These are phyloP conservation scores for Quercus parvula DNA, from an alignment of 306 rosid species.

Conservation along the genomic window DNA sequence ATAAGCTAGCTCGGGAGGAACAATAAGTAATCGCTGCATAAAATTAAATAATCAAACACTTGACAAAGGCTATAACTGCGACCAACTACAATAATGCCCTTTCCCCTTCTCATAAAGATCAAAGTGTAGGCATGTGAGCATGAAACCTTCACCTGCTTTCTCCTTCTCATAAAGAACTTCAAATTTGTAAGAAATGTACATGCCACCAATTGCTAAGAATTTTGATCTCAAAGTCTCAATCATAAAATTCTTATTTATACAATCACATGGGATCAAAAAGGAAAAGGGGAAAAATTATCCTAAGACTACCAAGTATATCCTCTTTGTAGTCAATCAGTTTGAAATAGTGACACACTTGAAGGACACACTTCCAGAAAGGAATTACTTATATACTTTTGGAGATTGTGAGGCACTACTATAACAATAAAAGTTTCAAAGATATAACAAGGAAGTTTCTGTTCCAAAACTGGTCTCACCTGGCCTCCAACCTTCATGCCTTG, in stretches of 20 bases:
- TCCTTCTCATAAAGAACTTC: background rate
- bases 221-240: background rate
- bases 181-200: background rate
- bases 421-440: background rate
- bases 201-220: background rate
- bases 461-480: slow-evolving; percentile 56
- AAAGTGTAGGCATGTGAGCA: no score
- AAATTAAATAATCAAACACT: slow-evolving; percentile 16
- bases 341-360: background rate
- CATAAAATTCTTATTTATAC: background rate
- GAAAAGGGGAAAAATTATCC: background rate
- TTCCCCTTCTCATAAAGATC: background rate
- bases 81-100: slow-evolving; percentile 6
- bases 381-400: background rate
- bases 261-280: background rate
- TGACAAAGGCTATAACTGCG: slow-evolving; percentile 9
- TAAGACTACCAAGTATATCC: background rate
- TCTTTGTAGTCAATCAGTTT: background rate
- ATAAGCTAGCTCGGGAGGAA: slow-evolving; percentile 91
- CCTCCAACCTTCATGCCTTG: slow-evolving; percentile 96
- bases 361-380: background rate
- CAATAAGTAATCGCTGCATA: slow-evolving; percentile 70
- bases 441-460: slow-evolving; percentile 5
- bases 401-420: background rate
- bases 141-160: background rate